Conservation (phyloP, 192 early-diverging fungal genomes). For the Rhizophlyctis rosea region DNA sequence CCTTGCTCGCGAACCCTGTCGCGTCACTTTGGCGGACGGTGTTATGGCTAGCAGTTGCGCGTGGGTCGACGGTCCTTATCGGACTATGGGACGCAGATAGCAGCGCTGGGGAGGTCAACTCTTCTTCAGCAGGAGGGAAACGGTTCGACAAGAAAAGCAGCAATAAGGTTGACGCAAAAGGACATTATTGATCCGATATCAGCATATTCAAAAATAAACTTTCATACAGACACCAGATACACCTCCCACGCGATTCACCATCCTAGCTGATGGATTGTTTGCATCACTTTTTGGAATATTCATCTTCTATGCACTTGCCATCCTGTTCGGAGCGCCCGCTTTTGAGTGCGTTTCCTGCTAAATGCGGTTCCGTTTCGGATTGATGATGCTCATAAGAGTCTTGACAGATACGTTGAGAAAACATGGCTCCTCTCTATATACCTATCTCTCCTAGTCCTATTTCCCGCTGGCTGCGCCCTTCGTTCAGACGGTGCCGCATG, state of each 20-base stretch:
- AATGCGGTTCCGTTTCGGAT: neutral
- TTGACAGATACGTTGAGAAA: neutral
- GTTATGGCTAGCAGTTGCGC: neutral
- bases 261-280: slow-evolving; percentile 2
- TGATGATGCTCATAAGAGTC: neutral
- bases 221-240: neutral
- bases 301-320: neutral
- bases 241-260: neutral
- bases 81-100: neutral
- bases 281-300: slow-evolving; percentile 6
- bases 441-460: neutral
- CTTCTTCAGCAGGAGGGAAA: no score
- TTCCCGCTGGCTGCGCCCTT: slow-evolving; percentile 5
- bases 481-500: neutral
- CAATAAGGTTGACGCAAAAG: neutral
- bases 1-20: neutral
- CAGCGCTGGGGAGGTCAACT: neutral
- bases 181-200: neutral
- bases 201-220: neutral
- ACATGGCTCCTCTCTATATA: slow-evolving; percentile 10
- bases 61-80: neutral
- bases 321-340: slow-evolving; percentile 11
- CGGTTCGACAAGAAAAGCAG: neutral
- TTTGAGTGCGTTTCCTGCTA: slow-evolving; percentile 3
- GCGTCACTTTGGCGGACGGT: neutral